Evolutionary conservation across 1,284 basidiomycete genomes (phyloP).

Genomic region (Melampsora larici-populina): DNA sequence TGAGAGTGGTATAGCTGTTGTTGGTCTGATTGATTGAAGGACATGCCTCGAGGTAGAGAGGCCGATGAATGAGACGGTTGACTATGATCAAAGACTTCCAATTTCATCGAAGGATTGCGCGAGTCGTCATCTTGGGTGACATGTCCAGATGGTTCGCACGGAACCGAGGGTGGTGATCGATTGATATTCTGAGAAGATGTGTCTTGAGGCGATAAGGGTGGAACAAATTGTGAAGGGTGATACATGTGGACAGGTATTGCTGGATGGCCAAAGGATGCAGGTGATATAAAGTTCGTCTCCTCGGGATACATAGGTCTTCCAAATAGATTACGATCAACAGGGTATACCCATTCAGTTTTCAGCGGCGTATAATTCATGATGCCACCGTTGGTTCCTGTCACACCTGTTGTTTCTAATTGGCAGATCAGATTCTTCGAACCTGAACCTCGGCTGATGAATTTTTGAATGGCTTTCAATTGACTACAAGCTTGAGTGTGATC

Average conservation of each 20-base stretch:
- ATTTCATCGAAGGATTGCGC: no score
- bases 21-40: not conserved
- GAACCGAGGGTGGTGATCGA: not conserved
- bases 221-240: not conserved
- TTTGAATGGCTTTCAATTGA: conserved; percentile 26
- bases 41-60: not conserved
- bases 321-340: not conserved
- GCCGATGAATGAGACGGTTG: not conserved
- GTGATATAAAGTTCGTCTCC: not conserved
- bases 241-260: not conserved
- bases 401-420: not conserved
- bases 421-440: not conserved
- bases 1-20: no score
- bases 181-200: not conserved
- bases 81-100: not conserved
- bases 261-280: not conserved
- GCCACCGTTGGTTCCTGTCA: not conserved
- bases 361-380: not conserved
- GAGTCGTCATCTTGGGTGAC: not conserved
- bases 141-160: not conserved
- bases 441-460: conserved; percentile 13
- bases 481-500: conserved; percentile 25
- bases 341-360: not conserved
- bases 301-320: not conserved
- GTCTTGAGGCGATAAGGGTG: not conserved